Conservation (phyloP, 495 filamentous ascomycete species). For the Lophiostoma macrostomum region DNA sequence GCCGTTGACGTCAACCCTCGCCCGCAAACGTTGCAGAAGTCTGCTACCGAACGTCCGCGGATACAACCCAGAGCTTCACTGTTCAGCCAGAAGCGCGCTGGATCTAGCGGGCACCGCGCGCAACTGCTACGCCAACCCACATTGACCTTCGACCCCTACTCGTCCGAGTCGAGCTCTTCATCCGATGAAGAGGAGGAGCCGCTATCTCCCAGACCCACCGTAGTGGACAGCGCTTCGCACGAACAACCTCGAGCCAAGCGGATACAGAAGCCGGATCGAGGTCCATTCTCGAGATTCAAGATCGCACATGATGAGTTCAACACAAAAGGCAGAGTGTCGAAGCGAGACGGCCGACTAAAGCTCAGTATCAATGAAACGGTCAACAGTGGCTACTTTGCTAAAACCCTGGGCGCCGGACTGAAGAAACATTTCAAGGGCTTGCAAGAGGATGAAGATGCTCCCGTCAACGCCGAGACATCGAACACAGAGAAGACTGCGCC, state of each 20-base stretch:
- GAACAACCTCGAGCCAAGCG: not conserved
- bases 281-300: conserved; percentile 42
- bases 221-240: not conserved
- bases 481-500: conserved; percentile 16
- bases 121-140: conserved; percentile 6
- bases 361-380: conserved; percentile 68
- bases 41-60: conserved; percentile 14
- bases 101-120: not conserved
- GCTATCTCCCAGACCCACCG: not conserved
- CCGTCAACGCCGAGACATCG: not conserved
- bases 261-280: conserved; percentile 1
- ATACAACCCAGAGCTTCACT: not conserved
- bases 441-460: conserved; percentile 1
- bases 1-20: not conserved
- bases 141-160: conserved; percentile 28
- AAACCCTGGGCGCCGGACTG: conserved; percentile 61
- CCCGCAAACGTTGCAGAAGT: conserved; percentile 7
- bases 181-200: conserved; percentile 9
- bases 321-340: conserved; percentile 63
- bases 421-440: conserved; percentile 40
- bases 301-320: conserved; percentile 63
- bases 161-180: conserved; percentile 22
- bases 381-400: conserved; percentile 64
- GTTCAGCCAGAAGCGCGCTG: conserved; percentile 6
- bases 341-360: conserved; percentile 64